A percentile compares a stretch with the other conserved stretches of the same genome.
Conservation (phyloP, 1,139 yeast genomes). For the Blastobotrys indianensis region DNA sequence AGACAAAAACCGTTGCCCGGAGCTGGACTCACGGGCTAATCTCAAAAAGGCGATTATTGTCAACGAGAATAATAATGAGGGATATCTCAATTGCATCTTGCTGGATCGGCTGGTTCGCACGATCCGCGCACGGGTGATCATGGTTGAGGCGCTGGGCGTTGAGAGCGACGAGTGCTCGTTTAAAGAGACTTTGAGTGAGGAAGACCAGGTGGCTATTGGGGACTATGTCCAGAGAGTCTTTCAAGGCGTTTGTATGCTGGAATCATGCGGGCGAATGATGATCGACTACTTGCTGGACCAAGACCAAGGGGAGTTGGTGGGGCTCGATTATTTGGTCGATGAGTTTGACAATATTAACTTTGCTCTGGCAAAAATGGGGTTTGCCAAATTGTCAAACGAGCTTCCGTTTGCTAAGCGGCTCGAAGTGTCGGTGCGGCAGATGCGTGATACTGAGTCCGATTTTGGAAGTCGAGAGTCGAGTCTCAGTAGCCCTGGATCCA, state of each 20-base stretch:
- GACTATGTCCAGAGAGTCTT: conserved; percentile 2
- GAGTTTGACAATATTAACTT: conserved; percentile 9
- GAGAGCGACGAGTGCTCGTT: conserved; percentile 1
- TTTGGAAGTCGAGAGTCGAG: background rate
- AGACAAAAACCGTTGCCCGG: background rate
- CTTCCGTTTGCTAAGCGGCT: conserved; percentile 7
- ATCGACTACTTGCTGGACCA: conserved; percentile 3
- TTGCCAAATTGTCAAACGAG: conserved; percentile 2
- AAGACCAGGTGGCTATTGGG: conserved; percentile 8
- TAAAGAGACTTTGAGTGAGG: conserved; percentile 1
- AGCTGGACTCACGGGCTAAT: conserved; percentile 1
- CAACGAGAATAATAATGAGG: conserved; percentile 5
- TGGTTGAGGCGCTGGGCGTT: conserved; percentile 5
- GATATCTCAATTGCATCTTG: conserved; percentile 4
- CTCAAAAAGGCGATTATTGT: background rate
- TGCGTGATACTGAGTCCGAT: conserved; percentile 7
- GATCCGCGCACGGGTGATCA: conserved; percentile 4
- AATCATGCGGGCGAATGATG: conserved; percentile 5
- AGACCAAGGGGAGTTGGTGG: background rate
- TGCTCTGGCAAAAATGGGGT: background rate
- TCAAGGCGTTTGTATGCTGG: background rate
- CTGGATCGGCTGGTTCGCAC: conserved; percentile 6
- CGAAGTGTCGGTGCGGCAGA: conserved; percentile 9
- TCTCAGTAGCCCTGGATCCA: too few relatives aligned
- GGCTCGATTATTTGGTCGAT: conserved; percentile 2